These are phyloP conservation scores for Plenodomus tracheiphilus DNA, from an alignment of 2,329 filamentous ascomycete genomes.

Conservation along the genomic window DNA sequence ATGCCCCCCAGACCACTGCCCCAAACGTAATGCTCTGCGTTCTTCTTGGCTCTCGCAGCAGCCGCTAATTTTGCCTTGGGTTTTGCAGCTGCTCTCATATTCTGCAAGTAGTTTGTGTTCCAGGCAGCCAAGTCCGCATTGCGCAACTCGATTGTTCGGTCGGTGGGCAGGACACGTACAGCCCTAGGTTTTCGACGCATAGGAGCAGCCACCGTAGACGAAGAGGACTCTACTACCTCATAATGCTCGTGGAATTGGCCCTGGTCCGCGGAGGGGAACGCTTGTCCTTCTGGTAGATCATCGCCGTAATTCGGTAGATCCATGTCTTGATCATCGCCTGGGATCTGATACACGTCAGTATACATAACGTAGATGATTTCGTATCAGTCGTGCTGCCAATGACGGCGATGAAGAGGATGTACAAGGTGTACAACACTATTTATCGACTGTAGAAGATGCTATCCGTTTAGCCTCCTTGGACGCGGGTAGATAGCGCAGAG, in stretches of 20 bases:
- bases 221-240: slow-evolving; percentile 40
- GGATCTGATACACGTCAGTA: slow-evolving; percentile 25
- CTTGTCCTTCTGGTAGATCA: slow-evolving; percentile 37
- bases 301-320: slow-evolving; percentile 40
- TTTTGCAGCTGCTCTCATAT: slow-evolving; percentile 58
- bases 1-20: slow-evolving; percentile 60
- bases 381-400: too few relatives aligned
- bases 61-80: slow-evolving; percentile 51
- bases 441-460: background rate
- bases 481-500: slow-evolving; percentile 4
- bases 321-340: slow-evolving; percentile 31
- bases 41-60: slow-evolving; percentile 59
- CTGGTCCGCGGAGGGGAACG: slow-evolving; percentile 20
- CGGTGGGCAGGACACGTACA: slow-evolving; percentile 51
- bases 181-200: slow-evolving; percentile 43
- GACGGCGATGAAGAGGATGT: background rate
- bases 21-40: slow-evolving; percentile 64
- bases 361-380: slow-evolving; percentile 4
- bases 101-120: slow-evolving; percentile 61
- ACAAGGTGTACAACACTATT: background rate
- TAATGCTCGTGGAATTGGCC: slow-evolving; percentile 15
- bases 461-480: background rate
- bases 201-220: slow-evolving; percentile 43
- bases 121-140: slow-evolving; percentile 61
- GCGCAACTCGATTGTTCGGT: slow-evolving; percentile 56